A percentile compares a stretch with the other conserved stretches of the same genome.
phyloP scores from a whole-genome alignment of 768 basidiomycete genomes.

The Mycena chlorophos region DNA sequence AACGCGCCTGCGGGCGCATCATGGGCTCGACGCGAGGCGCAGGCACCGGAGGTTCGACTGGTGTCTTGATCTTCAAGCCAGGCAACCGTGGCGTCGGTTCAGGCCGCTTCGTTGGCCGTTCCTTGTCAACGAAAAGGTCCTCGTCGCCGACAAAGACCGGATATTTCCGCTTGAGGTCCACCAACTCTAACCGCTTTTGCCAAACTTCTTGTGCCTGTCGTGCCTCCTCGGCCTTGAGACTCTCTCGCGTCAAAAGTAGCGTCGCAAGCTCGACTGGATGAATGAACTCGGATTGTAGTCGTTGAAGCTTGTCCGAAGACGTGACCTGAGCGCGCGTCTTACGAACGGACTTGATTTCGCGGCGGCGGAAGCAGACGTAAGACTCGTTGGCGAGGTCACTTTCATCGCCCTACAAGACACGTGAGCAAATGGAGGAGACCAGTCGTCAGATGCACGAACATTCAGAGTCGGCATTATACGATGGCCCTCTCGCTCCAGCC shows the following conservation, averaged over 20 bases:
- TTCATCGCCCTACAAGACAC: conserved; percentile 72
- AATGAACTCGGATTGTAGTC: conserved; percentile 75
- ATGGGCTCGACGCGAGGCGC: conserved; percentile 49
- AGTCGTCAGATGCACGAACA: conserved; percentile 46
- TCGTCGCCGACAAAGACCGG: conserved; percentile 67
- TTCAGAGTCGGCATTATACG: conserved; percentile 87
- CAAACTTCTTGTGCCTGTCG: conserved; percentile 66
- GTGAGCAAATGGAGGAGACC: conserved; percentile 6
- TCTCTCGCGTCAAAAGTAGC: conserved; percentile 71
- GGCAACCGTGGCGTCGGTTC: conserved; percentile 50
- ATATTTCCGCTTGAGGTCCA: conserved; percentile 79
- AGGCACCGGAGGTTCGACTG: conserved; percentile 35
- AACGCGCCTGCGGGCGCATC: conserved; percentile 69
- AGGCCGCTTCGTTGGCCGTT: conserved; percentile 42
- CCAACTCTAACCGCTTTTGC: conserved; percentile 74
- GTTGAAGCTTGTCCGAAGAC: conserved; percentile 82
- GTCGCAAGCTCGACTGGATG: conserved; percentile 74
- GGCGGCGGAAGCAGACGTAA: conserved; percentile 94
- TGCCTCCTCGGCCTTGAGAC: conserved; percentile 65
- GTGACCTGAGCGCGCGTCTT: conserved; percentile 94
- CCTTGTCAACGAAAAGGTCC: conserved; percentile 56
- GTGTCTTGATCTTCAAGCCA: conserved; percentile 55
- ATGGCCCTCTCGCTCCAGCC: conserved; percentile 79
- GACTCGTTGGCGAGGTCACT: conserved; percentile 88
- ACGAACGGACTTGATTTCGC: conserved; percentile 90